A percentile compares a stretch with the other conserved stretches of the same genome.
Conservation (phyloP, 148 eudicot genomes). For the Linanthus parryae region DNA sequence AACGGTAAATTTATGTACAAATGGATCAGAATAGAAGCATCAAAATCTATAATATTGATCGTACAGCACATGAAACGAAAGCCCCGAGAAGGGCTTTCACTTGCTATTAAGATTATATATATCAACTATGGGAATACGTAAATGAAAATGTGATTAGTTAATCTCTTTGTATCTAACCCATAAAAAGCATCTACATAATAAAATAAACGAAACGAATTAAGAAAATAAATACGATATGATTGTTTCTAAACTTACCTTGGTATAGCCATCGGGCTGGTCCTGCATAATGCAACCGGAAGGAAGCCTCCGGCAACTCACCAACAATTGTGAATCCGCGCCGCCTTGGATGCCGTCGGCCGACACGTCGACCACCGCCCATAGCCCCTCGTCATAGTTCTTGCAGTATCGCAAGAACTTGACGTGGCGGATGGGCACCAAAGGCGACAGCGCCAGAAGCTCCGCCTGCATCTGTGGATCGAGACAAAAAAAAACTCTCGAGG, state of each 20-base stretch:
- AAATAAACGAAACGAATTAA: conserved; percentile 21
- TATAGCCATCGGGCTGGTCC: conserved; percentile 63
- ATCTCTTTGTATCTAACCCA: no score
- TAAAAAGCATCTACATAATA: no score
- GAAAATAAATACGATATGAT: no score
- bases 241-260: no score
- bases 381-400: conserved; percentile 56
- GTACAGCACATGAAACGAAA: no score
- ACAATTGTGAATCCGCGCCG: conserved; percentile 19
- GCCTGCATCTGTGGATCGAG: conserved; percentile 31
- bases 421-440: conserved; percentile 62
- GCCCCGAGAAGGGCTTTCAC: no score
- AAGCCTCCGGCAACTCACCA: conserved; percentile 46
- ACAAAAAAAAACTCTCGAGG: conserved; percentile 1
- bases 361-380: conserved; percentile 80
- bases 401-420: conserved; percentile 62
- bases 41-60: no score
- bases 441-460: conserved; percentile 50
- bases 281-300: conserved; percentile 84
- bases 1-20: conserved; percentile 18
- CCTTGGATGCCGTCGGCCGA: conserved; percentile 51
- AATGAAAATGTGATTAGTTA: no score
- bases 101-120: no score
- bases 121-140: no score
- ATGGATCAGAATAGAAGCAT: conserved; percentile 38